Evolutionary conservation across 129 eudicot genomes (phyloP).

Genomic region (Saussurea involucrata): DNA sequence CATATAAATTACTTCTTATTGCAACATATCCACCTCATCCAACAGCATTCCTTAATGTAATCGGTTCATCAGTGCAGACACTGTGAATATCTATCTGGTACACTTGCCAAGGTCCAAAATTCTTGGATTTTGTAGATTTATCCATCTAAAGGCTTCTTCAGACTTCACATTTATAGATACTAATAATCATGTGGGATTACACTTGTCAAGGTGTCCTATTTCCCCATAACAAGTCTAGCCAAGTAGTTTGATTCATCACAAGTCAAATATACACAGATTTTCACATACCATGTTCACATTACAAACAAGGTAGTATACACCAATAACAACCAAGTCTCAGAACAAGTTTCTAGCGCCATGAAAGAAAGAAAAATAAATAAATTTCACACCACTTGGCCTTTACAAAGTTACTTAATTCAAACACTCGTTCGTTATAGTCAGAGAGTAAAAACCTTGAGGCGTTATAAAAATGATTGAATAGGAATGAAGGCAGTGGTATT

Average conservation of each 20-base stretch:
- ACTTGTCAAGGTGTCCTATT: background rate
- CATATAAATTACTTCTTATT: background rate
- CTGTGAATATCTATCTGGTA: background rate
- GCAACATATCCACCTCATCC: background rate
- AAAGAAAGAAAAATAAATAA: background rate
- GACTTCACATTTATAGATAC: background rate
- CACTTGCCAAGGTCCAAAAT: background rate
- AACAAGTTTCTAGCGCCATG: slow-evolving; percentile 10
- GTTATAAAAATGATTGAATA: background rate
- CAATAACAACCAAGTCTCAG: background rate
- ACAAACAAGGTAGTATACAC: background rate
- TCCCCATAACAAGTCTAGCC: background rate
- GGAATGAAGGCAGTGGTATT: background rate
- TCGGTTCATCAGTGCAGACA: background rate
- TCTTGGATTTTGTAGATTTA: background rate
- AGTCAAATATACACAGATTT: background rate
- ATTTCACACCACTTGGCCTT: background rate
- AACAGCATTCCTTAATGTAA: background rate
- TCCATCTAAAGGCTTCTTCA: background rate
- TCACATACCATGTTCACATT: background rate
- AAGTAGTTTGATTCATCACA: background rate
- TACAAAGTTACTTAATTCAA: background rate
- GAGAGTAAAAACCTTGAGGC: background rate
- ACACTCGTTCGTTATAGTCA: background rate
- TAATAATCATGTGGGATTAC: background rate